Evolutionary conservation across 495 filamentous ascomycete species (phyloP), one percentile per base, ranked within the genome.

Genomic region (Aspergillus haitiensis): DNA sequence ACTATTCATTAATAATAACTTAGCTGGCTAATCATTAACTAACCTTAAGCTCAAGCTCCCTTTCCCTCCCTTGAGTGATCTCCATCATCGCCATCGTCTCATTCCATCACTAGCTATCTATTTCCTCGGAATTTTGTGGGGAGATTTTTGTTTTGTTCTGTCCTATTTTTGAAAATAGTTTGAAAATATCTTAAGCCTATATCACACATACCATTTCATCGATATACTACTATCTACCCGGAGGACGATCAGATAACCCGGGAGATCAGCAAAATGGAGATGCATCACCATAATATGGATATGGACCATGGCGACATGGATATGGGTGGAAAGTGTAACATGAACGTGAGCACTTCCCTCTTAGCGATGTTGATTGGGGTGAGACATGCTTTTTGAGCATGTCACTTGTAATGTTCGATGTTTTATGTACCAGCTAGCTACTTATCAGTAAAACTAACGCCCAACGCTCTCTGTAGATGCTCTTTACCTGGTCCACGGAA

Each of bases 401-500:
- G 9, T 49, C 46, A 9, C 7, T 46, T 15, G 8, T 15, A 46
- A 1, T 2, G 6, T 15, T 18, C 21, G 21, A 27, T 27, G 21
- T 27, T 27, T 27, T 3, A n/a, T 27, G 21, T 3, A 27, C 21
- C 21, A 27, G 21, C 21, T 27, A 27, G 21, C 21, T 27, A 27
- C 1, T 27, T 3, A 27, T 27, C 21, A 27, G 21, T 27, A 27
- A 27, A 1, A 27, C 21, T 27, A 27, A 27, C 21, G 3, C 21
- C 21, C 21, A 27, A 27, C 21, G 21, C 21, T 27, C 21, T 27
- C 21, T 27, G 21, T 61, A 95, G 91, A 98, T 97, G 93, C 84
- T 97, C 36, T 98, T 98, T 75, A 98, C 92, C 53, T 98, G 94
- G 95, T 82, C 89, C 65, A 92, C 91, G 15, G 79, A 84, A 47